phyloP scores from a whole-genome alignment of 768 basidiomycete species.

The Mycena galopus region DNA sequence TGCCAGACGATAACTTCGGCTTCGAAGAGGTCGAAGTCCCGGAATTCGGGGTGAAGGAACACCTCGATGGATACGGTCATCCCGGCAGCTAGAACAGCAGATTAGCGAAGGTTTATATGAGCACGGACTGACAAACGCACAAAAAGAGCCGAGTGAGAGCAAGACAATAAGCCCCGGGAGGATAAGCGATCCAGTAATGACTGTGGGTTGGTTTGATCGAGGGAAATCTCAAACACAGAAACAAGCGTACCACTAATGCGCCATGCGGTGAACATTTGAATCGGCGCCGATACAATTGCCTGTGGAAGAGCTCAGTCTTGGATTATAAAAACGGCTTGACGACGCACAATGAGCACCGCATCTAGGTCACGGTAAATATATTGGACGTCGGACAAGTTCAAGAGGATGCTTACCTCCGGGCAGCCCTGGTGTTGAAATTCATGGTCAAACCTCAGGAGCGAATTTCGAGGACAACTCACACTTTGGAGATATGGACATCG shows the following conservation, averaged over 20 bases:
- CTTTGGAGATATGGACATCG: neutral
- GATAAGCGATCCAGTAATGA: conserved; percentile 22
- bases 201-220: neutral
- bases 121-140: conserved; percentile 14
- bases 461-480: too few relatives aligned
- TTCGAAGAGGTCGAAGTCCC: neutral
- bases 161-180: conserved; percentile 4
- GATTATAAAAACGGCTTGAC: neutral
- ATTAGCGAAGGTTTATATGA: too few relatives aligned
- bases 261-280: conserved; percentile 33
- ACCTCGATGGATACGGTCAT: conserved; percentile 14
- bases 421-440: too few relatives aligned
- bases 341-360: conserved; percentile 22
- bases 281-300: conserved; percentile 22
- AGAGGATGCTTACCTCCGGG: conserved; percentile 20
- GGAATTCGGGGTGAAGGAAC: neutral
- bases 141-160: conserved; percentile 15
- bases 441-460: too few relatives aligned
- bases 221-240: neutral
- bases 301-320: neutral
- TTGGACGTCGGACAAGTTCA: too few relatives aligned
- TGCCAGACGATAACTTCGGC: conserved; percentile 19
- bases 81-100: neutral
- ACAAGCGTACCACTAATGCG: conserved; percentile 14
- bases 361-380: conserved; percentile 8